A percentile compares a stretch with the other conserved stretches of the same genome.
Conservation (phyloP, 2,329 filamentous ascomycete genomes). For the Dryadomyces sulphureus region DNA sequence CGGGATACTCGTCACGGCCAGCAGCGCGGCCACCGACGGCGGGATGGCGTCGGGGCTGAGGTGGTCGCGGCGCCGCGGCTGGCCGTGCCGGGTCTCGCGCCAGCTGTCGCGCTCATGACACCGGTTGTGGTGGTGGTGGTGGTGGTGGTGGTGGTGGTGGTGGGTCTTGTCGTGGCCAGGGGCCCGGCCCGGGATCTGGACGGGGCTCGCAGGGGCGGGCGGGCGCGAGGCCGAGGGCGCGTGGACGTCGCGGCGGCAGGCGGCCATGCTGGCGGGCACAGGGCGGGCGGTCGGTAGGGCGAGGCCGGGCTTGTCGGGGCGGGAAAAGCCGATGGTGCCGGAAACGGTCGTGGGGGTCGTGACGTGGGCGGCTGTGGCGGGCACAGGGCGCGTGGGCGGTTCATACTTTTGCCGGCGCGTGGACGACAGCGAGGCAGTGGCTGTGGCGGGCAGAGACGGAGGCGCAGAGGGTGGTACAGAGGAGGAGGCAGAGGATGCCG, state of each 20-base stretch:
- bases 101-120: conserved; percentile 12
- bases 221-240: background rate
- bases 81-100: no score
- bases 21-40: conserved; percentile 43
- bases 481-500: background rate
- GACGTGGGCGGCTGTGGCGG: background rate
- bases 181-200: conserved; percentile 36
- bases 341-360: background rate
- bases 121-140: conserved; percentile 17
- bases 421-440: conserved; percentile 5
- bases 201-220: conserved; percentile 29
- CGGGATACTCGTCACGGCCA: conserved; percentile 49
- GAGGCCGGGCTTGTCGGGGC: no score
- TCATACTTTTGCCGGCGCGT: conserved; percentile 17
- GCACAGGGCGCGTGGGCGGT: background rate
- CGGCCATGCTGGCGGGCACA: no score
- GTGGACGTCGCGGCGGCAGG: background rate
- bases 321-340: background rate
- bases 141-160: conserved; percentile 17
- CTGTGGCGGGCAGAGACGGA: conserved; percentile 5
- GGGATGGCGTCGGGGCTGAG: conserved; percentile 40
- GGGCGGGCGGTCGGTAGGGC: no score
- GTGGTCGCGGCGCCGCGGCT: conserved; percentile 19
- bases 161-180: conserved; percentile 22
- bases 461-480: conserved; percentile 1